A percentile compares a stretch with the other conserved stretches of the same genome.
Evolutionary conservation across 768 basidiomycete species (phyloP).

Genomic region (Galerina marginata): DNA sequence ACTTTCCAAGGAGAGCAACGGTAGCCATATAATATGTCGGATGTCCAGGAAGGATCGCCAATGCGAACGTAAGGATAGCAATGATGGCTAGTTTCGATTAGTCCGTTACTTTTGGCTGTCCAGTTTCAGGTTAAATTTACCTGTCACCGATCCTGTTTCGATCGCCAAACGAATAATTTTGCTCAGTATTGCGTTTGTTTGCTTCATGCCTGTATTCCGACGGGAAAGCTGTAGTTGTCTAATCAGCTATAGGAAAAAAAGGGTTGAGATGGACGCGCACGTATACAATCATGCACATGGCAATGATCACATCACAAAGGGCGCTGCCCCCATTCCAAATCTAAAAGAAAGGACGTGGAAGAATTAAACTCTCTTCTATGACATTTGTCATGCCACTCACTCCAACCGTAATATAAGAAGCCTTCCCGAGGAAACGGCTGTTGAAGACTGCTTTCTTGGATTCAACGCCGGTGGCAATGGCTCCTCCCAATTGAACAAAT

Average conservation of each 20-base stretch:
- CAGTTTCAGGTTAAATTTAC: neutral
- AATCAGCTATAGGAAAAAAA: neutral
- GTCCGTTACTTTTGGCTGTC: neutral
- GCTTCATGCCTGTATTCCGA: slow-evolving; percentile 15
- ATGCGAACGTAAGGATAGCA: slow-evolving; percentile 9
- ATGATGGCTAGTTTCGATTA: slow-evolving; percentile 6
- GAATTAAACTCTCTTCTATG: neutral
- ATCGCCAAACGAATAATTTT: slow-evolving; percentile 16
- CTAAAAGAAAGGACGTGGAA: neutral
- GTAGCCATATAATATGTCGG: slow-evolving; percentile 15
- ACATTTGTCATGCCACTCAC: neutral
- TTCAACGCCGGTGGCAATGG: slow-evolving; percentile 12
- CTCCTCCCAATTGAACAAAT: slow-evolving; percentile 11
- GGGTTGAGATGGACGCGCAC: neutral
- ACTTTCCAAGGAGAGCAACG: slow-evolving; percentile 14
- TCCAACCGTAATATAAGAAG: slow-evolving; percentile 11
- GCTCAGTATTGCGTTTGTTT: slow-evolving; percentile 6
- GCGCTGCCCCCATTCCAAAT: slow-evolving; percentile 18
- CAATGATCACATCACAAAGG: slow-evolving; percentile 14
- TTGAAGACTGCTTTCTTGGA: slow-evolving; percentile 9
- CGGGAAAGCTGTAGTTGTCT: neutral
- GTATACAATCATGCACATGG: slow-evolving; percentile 14
- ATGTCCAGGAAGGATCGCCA: slow-evolving; percentile 12
- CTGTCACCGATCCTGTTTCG: slow-evolving; percentile 14
- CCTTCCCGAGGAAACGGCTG: slow-evolving; percentile 7